These are phyloP conservation scores for Nelumbo lutea DNA, from an alignment of 164 flowering plant genomes.

Conservation along the genomic window DNA sequence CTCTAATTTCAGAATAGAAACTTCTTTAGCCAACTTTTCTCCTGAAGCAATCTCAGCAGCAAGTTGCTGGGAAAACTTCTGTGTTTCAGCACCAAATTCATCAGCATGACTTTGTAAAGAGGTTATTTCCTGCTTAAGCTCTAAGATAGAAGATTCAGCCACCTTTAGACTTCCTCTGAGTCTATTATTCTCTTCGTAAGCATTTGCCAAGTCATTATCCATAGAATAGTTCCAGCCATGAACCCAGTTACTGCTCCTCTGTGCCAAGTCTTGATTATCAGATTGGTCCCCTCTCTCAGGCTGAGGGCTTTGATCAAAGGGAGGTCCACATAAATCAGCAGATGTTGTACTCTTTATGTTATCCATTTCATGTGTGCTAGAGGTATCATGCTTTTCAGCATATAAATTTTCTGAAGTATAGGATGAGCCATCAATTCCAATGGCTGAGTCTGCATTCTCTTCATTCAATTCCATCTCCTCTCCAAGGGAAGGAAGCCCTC, in stretches of 20 bases:
- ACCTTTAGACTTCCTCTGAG: conserved; percentile 65
- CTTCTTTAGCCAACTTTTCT: conserved; percentile 59
- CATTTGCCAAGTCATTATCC: conserved; percentile 48
- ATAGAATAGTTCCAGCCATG: conserved; percentile 62
- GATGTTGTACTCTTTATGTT: conserved; percentile 63
- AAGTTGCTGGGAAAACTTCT: conserved; percentile 49
- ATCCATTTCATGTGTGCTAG: conserved; percentile 63
- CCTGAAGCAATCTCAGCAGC: conserved; percentile 66
- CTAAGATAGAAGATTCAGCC: conserved; percentile 65
- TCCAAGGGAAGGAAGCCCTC: conserved; percentile 49
- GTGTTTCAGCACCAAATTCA: conserved; percentile 61
- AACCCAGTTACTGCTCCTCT: conserved; percentile 56
- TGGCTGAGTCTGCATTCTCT: conserved; percentile 58
- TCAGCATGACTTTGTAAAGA: conserved; percentile 64
- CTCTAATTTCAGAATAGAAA: conserved; percentile 60
- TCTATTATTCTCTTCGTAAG: conserved; percentile 64
- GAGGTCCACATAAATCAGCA: conserved; percentile 51
- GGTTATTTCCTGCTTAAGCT: conserved; percentile 65
- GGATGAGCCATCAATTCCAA: conserved; percentile 75
- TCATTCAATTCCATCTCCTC: conserved; percentile 51
- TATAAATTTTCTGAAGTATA: conserved; percentile 75
- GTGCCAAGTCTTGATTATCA: conserved; percentile 34
- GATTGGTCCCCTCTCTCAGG: conserved; percentile 51
- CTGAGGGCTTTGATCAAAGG: conserved; percentile 47
- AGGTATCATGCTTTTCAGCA: conserved; percentile 75